phyloP scores from a whole-genome alignment of 1,284 basidiomycete species.

The Trichosporon asahii region DNA sequence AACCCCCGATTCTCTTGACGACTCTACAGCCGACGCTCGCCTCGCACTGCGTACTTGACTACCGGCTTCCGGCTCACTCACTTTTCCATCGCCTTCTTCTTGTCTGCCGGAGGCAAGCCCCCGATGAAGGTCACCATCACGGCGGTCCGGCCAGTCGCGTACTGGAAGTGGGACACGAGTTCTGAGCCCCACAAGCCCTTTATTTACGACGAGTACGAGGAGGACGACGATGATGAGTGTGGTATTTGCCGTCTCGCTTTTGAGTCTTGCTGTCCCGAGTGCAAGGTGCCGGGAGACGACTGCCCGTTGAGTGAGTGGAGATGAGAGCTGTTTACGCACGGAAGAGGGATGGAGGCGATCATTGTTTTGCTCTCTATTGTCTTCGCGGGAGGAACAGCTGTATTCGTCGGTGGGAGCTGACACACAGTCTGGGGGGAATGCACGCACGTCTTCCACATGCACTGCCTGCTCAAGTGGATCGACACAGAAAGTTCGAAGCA shows the following conservation, averaged over 20 bases:
- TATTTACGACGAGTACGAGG: conserved; percentile 57
- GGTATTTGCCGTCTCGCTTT: conserved; percentile 89
- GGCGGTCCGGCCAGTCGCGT: conserved; percentile 46
- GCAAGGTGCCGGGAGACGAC: conserved; percentile 93
- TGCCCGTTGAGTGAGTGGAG: conserved; percentile 78
- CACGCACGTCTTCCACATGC: conserved; percentile 91
- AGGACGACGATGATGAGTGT: conserved; percentile 81
- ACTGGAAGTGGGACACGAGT: conserved; percentile 51
- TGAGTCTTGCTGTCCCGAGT: conserved; percentile 87
- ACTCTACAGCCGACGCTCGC: too few species aligned
- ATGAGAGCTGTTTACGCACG: not conserved
- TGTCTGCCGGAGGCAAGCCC: too few species aligned
- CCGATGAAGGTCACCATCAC: conserved; percentile 49
- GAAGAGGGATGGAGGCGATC: not conserved
- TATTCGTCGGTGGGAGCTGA: not conserved
- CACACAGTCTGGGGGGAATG: conserved; percentile 83
- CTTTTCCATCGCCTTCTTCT: too few species aligned
- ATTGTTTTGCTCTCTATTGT: not conserved
- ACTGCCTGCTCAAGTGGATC: conserved; percentile 92
- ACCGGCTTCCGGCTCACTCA: too few species aligned
- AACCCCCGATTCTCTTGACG: too few species aligned
- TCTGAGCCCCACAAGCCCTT: conserved; percentile 44
- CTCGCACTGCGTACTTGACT: too few species aligned
- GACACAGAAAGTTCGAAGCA: conserved; percentile 78
- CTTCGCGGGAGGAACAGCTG: not conserved